phyloP scores from a whole-genome alignment of 495 filamentous ascomycete genomes.

The Daldinia loculata region DNA sequence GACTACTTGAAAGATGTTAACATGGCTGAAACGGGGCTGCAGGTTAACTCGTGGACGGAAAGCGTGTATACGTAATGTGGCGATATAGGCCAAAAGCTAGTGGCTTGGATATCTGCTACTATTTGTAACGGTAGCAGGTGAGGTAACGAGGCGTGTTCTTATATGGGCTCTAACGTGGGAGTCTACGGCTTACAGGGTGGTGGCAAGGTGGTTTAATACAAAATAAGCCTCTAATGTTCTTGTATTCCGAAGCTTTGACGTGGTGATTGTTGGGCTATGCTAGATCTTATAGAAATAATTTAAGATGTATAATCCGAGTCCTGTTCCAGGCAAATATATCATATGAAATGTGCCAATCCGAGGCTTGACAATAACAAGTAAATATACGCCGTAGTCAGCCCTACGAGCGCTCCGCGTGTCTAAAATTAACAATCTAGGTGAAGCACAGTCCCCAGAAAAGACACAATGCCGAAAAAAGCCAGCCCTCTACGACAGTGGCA shows the following conservation, averaged over 20 bases:
- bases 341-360: not conserved
- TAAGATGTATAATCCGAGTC: not conserved
- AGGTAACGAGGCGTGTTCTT: not conserved
- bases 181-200: not conserved
- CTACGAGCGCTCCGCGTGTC: not conserved
- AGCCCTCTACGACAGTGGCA: not conserved
- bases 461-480: not conserved
- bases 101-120: not conserved
- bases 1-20: slow-evolving; percentile 83
- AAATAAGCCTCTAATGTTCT: not conserved
- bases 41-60: slow-evolving; percentile 61
- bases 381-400: not conserved
- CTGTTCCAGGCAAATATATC: not conserved
- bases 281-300: not conserved
- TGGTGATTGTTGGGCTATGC: not conserved
- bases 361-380: not conserved
- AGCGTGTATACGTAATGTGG: slow-evolving; percentile 55
- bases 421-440: not conserved
- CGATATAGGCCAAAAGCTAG: not conserved
- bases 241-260: not conserved
- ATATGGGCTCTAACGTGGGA: not conserved
- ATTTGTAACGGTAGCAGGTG: not conserved
- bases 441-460: not conserved
- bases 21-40: slow-evolving; percentile 87
- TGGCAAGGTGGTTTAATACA: not conserved